Conservation (phyloP, 352 stramenopile genomes). For the Pythium aphanidermatum region DNA sequence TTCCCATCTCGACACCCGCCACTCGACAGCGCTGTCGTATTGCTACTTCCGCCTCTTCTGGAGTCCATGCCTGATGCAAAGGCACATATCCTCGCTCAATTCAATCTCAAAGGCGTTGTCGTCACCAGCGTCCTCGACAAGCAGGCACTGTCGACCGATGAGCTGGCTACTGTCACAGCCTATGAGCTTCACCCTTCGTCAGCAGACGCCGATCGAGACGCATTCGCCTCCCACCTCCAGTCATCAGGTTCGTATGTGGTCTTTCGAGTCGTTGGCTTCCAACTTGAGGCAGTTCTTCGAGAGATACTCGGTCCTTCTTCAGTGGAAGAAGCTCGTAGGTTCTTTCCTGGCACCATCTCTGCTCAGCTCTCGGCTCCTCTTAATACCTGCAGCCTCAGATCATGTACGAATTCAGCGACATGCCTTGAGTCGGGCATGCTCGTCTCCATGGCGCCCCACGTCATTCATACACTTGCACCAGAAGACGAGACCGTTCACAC, state of each 20-base stretch:
- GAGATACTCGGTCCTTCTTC: slow-evolving; percentile 30
- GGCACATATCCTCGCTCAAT: slow-evolving; percentile 21
- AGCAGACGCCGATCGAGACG: background rate
- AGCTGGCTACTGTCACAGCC: slow-evolving; percentile 2
- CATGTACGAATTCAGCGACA: slow-evolving; percentile 20
- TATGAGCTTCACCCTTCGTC: slow-evolving; percentile 3
- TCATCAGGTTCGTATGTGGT: background rate
- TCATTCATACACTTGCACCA: slow-evolving; percentile 6
- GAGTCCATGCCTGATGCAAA: slow-evolving; percentile 18
- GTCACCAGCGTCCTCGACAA: slow-evolving; percentile 13
- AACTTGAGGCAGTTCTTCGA: slow-evolving; percentile 31
- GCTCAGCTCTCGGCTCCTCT: slow-evolving; percentile 27
- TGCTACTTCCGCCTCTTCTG: slow-evolving; percentile 36
- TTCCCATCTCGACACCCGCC: slow-evolving; percentile 27
- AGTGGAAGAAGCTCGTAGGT: slow-evolving; percentile 23
- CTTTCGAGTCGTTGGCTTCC: slow-evolving; percentile 39
- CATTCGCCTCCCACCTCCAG: slow-evolving; percentile 1
- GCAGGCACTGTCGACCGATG: slow-evolving; percentile 7
- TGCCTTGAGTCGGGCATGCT: slow-evolving; percentile 45
- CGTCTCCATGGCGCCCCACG: slow-evolving; percentile 18
- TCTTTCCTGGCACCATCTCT: slow-evolving; percentile 46
- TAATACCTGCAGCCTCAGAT: too few species aligned
- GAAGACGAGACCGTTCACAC: slow-evolving; percentile 21
- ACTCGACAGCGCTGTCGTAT: slow-evolving; percentile 32
- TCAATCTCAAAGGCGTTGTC: slow-evolving; percentile 22